Base-by-base conservation (phyloP, 2,329 filamentous ascomycete genomes). In the Claviceps pazoutovae region DNA sequence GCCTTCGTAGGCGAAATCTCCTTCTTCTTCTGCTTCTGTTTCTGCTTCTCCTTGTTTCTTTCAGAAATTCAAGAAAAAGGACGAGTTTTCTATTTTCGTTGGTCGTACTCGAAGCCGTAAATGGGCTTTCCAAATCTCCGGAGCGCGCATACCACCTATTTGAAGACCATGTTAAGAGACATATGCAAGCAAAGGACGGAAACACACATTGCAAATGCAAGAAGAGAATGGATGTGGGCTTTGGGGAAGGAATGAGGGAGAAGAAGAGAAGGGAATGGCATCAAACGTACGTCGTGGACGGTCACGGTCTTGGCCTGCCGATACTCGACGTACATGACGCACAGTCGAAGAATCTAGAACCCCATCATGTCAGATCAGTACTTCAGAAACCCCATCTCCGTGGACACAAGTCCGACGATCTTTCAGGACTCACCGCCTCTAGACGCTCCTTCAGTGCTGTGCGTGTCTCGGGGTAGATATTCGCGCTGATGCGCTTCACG, bases 401-500 rank as follows among this genome's bases (percentile, higher is more conserved):
- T 34, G 30, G 9, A 11, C 30, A 26, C n/a, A 49, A 26, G 6
- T 5, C 16, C 19, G 4, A 16, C 4, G 4, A n/a, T 26, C 1
- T 4, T 11, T 3, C 5, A 19, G 4, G 39, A 43, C 67, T 37
- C 68, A 82, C 79, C 30, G 56, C 56, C 5, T 67, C 57, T 0
- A 90, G 65, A 0, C 73, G 69, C 0, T 58, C 54, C 21, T 73
- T 78, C 1, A 90, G 50, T 0, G 71, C 78, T 0, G 4, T 17
- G 0, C 86, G 71, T 0, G 74, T 64, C 0, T 86, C 82, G 0
- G 80, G 71, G 59, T 90, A 90, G 2, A 89, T 82, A 0, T 46
- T 56, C 0, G 62, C 75, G 0, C 81, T 83, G 8, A 90, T 88
- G 0, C 86, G 73, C 62, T 89, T 89, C 0, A 91, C 82, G 0